Conservation (phyloP, 495 filamentous ascomycete genomes). For the Aspergillus taichungensis region DNA sequence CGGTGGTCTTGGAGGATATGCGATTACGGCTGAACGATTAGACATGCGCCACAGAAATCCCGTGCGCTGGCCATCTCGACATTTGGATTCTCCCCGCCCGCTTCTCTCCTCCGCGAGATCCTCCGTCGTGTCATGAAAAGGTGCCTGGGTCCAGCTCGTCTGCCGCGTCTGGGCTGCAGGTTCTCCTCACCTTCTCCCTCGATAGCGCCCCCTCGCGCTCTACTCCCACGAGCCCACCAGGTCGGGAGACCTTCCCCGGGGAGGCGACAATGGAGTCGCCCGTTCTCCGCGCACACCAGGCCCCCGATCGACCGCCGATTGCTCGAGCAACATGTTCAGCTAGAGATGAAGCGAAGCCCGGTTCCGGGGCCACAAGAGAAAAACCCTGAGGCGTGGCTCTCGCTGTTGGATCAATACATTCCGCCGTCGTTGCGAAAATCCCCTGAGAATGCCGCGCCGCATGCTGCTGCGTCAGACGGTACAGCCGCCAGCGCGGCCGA, state of each 20-base stretch:
- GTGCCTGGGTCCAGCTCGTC: constrained; percentile 29
- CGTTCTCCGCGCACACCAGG: constrained; percentile 8
- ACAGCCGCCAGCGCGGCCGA: constrained; percentile 9
- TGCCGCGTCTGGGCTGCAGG: constrained; percentile 28
- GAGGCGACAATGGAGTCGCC: constrained; percentile 17
- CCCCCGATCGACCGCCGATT: constrained; percentile 4
- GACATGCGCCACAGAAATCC: constrained; percentile 31
- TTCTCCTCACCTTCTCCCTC: constrained; percentile 2
- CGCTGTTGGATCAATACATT: constrained; percentile 35
- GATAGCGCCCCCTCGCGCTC: not conserved
- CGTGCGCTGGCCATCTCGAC: constrained; percentile 21
- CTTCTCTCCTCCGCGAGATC: constrained; percentile 20
- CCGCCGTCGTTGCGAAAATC: constrained; percentile 23
- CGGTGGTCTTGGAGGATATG: constrained; percentile 9
- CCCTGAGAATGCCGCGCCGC: constrained; percentile 2
- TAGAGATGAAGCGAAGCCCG: constrained; percentile 5
- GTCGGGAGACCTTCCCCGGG: constrained; percentile 4
- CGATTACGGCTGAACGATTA: constrained; percentile 16
- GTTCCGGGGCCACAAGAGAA: constrained; percentile 6
- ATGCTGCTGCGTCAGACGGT: constrained; percentile 1
- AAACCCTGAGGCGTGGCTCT: constrained; percentile 30
- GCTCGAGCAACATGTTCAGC: not conserved
- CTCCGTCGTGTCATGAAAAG: constrained; percentile 38
- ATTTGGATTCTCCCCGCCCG: constrained; percentile 25
- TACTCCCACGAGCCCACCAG: not conserved